Base-by-base conservation (phyloP, 1,284 basidiomycete species). In the Malassezia dermatis region DNA sequence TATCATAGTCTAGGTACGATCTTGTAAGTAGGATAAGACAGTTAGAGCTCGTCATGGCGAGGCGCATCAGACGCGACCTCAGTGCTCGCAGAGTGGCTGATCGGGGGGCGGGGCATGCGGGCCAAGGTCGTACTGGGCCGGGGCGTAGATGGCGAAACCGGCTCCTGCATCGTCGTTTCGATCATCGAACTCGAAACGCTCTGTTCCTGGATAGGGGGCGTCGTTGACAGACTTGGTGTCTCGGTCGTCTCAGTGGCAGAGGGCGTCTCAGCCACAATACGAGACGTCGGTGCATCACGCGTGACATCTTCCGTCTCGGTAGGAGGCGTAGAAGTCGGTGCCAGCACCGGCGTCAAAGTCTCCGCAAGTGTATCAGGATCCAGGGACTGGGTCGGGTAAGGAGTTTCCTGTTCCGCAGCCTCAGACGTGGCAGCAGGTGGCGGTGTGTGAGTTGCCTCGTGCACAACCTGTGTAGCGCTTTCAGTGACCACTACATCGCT, bases 1-100 rank as follows among this genome's bases (percentile, higher is more conserved):
- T 39, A 27, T 24, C 12, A 3, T 26, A 48, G 46, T 13, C 39
- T 57, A 11, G 55, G 55, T 6, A 57, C 55, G 13, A 48, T 57
- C 21, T 50, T 57, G 46, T 57, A 52, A 35, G 27, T 26, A 43
- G 27, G 24, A 24, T 13, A 21, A 39, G 19, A 39, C 37, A 19
- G 37, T 39, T 39, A 39, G 2, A 39, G 37, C 41, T 43, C 41
- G 41, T 43, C 41, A 27, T 43, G 43, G n/a, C 26, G 43, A 21
- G 26, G 28, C 3, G 19, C 19, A 8, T 19, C 37, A 19, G 19
- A 39, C 12, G 10, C 37, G 17, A 15, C 37, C 2, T 19, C 24
- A 2, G 15, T 4, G 24, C 24, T 24, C 24, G 4, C 3, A n/a
- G n/a, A 17, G 41, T 17, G 10, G 12, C 41, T 24, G 11, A 7